Conservation (phyloP, 1,284 basidiomycete species). For the Thelephora terrestris region DNA sequence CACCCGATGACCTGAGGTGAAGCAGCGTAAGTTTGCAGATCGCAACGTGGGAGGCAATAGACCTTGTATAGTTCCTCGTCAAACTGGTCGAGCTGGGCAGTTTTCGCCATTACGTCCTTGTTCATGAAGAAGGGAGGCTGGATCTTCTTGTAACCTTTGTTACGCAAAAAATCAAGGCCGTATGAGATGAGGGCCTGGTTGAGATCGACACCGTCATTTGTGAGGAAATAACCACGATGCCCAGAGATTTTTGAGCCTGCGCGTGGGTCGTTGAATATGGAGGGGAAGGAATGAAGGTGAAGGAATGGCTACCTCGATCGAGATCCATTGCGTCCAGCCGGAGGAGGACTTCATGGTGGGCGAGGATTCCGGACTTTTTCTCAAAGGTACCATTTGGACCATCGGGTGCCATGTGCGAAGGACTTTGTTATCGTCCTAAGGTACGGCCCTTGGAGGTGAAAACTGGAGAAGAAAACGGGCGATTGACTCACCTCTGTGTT, state of each 20-base stretch:
- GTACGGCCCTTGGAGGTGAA: constrained; percentile 1
- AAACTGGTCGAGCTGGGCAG: constrained; percentile 95
- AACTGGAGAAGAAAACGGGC: background rate
- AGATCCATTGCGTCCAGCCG: constrained; percentile 93
- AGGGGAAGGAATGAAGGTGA: background rate
- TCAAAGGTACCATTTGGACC: constrained; percentile 54
- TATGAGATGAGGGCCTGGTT: constrained; percentile 96
- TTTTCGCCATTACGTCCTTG: constrained; percentile 95
- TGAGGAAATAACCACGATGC: constrained; percentile 95
- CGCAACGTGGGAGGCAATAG: constrained; percentile 4
- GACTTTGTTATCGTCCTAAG: constrained; percentile 82
- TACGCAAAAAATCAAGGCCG: constrained; percentile 87
- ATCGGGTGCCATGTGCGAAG: constrained; percentile 83
- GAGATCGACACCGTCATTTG: constrained; percentile 91
- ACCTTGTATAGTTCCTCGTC: constrained; percentile 98
- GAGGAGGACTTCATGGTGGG: constrained; percentile 94
- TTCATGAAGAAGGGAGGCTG: constrained; percentile 99
- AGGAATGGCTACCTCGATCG: constrained; percentile 62
- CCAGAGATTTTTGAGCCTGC: constrained; percentile 86
- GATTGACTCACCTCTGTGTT: constrained; percentile 65
- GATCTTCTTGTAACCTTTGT: constrained; percentile 83
- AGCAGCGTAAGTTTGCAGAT: background rate
- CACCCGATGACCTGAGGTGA: constrained; percentile 63
- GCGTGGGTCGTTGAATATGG: background rate
- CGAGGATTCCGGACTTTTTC: constrained; percentile 71